phyloP scores from a whole-genome alignment of 2,329 filamentous ascomycete species.

The Calcarisporium arbuscula region DNA sequence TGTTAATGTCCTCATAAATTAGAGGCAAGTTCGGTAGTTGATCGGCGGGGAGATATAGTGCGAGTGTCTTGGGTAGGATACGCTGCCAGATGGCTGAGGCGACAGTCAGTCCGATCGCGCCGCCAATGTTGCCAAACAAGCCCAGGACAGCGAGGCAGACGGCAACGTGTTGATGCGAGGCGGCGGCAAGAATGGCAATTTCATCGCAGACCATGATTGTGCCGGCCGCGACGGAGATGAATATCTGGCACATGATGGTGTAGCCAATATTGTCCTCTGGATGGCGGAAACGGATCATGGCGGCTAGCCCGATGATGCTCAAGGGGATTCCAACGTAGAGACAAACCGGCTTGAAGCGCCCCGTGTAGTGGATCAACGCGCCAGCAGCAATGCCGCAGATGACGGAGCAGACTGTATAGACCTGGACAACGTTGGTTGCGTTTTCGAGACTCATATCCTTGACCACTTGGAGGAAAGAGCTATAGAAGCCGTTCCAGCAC shows the following conservation, averaged over 20 bases:
- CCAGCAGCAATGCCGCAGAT: constrained; percentile 43
- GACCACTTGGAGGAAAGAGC: constrained; percentile 47
- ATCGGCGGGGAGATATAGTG: constrained; percentile 40
- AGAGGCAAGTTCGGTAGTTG: constrained; percentile 29
- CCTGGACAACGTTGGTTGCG: constrained; percentile 42
- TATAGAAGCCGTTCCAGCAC: constrained; percentile 40
- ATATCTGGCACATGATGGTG: constrained; percentile 47
- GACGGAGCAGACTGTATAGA: constrained; percentile 40
- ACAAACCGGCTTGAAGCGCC: constrained; percentile 46
- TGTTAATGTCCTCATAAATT: constrained; percentile 48
- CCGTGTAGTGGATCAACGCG: constrained; percentile 37
- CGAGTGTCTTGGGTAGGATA: constrained; percentile 34
- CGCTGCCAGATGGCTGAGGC: constrained; percentile 26
- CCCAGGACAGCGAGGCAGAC: constrained; percentile 22
- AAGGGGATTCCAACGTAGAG: constrained; percentile 46
- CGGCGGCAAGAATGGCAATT: no score
- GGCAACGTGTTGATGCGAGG: constrained; percentile 24
- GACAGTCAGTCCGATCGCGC: constrained; percentile 21
- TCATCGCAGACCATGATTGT: no score
- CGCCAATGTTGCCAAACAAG: constrained; percentile 20
- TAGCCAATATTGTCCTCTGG: constrained; percentile 33
- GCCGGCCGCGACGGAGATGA: no score
- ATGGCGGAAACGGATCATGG: constrained; percentile 28
- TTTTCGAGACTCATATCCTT: constrained; percentile 37
- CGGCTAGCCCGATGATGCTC: constrained; percentile 45